phyloP scores from a whole-genome alignment of 768 basidiomycete species.

The Serendipita sp. region DNA sequence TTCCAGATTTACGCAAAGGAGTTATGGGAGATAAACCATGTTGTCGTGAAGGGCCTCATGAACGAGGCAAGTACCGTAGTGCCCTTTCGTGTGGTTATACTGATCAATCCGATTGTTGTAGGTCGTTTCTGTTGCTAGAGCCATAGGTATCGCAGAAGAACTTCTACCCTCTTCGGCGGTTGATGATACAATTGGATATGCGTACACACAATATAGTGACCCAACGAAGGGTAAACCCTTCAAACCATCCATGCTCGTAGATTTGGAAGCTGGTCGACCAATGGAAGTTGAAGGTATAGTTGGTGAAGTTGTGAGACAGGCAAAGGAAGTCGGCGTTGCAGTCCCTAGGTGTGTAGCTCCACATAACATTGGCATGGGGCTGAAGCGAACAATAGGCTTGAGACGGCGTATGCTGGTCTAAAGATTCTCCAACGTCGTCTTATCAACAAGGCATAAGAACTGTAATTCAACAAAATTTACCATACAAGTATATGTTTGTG shows the following conservation, averaged over 20 bases:
- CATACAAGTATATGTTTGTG: not conserved
- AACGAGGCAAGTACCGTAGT: constrained; percentile 14
- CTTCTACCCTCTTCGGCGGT: constrained; percentile 17
- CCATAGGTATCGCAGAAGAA: constrained; percentile 8
- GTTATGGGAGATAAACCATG: constrained; percentile 11
- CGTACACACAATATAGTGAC: constrained; percentile 9
- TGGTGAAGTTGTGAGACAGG: constrained; percentile 44
- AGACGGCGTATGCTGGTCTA: not conserved
- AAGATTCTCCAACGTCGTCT: not conserved
- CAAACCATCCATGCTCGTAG: constrained; percentile 47
- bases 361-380: not conserved
- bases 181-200: constrained; percentile 14
- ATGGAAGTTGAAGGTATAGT: constrained; percentile 54
- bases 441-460: not conserved
- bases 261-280: constrained; percentile 35
- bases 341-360: not conserved
- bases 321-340: constrained; percentile 15
- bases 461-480: not conserved
- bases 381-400: not conserved
- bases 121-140: constrained; percentile 18
- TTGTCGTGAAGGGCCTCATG: constrained; percentile 15
- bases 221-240: constrained; percentile 15
- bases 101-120: not conserved
- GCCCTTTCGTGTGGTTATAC: not conserved
- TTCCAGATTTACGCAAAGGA: constrained; percentile 16